phyloP scores from a whole-genome alignment of 495 filamentous ascomycete species.

The Daldinia concentrica region DNA sequence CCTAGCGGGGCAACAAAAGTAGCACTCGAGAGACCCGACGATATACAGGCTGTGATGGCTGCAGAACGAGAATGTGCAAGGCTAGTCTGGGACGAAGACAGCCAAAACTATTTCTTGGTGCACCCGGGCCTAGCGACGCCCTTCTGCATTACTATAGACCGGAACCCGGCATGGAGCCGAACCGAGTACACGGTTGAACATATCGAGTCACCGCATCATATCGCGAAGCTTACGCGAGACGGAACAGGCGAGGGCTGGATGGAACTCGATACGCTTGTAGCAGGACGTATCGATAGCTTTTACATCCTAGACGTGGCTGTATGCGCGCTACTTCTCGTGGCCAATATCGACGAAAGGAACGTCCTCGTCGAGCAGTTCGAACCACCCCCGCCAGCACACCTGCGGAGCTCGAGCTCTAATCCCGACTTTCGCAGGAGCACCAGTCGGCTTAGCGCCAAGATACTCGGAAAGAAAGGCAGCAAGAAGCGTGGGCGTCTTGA shows the following conservation, averaged over 20 bases:
- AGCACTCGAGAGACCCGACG: slow-evolving; percentile 71
- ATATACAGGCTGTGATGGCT: slow-evolving; percentile 66
- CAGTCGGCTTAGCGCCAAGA: slow-evolving; percentile 41
- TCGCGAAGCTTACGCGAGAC: slow-evolving; percentile 61
- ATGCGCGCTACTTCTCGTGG: slow-evolving; percentile 74
- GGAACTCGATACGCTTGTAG: slow-evolving; percentile 62
- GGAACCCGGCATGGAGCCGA: slow-evolving; percentile 61
- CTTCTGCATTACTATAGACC: slow-evolving; percentile 62
- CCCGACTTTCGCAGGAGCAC: slow-evolving; percentile 42
- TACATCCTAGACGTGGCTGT: slow-evolving; percentile 81
- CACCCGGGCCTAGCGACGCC: slow-evolving; percentile 73
- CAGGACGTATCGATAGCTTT: slow-evolving; percentile 63
- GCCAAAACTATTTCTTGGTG: slow-evolving; percentile 71
- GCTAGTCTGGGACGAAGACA: slow-evolving; percentile 73
- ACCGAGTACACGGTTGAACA: slow-evolving; percentile 72
- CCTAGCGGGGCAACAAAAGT: slow-evolving; percentile 74
- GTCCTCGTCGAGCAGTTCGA: slow-evolving; percentile 60
- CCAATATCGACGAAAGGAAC: slow-evolving; percentile 66
- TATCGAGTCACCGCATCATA: slow-evolving; percentile 61
- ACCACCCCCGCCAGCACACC: slow-evolving; percentile 55
- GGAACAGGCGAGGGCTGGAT: slow-evolving; percentile 62
- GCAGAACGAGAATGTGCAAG: slow-evolving; percentile 77
- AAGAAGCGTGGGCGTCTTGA: slow-evolving; percentile 56
- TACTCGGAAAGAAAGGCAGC: slow-evolving; percentile 31
- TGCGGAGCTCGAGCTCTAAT: slow-evolving; percentile 35